These are phyloP conservation scores for Kluyveromyces sp. DNA, from an alignment of 1,139 yeast genomes.

Conservation along the genomic window DNA sequence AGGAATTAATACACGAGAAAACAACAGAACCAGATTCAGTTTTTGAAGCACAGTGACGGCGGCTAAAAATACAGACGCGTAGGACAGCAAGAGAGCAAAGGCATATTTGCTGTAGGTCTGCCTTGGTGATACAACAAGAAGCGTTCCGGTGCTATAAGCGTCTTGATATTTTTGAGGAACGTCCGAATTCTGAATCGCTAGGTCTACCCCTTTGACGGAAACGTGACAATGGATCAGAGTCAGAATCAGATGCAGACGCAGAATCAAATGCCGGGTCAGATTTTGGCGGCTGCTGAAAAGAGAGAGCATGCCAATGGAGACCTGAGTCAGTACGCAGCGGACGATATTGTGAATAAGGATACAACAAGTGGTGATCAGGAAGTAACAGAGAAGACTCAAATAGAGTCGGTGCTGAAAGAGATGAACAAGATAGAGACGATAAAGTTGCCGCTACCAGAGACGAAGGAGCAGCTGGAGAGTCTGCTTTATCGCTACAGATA, in stretches of 20 bases:
- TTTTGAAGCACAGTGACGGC: constrained; percentile 4
- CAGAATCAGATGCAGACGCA: not conserved
- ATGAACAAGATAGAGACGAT: constrained; percentile 4
- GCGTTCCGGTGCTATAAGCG: not conserved
- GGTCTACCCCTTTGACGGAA: not conserved
- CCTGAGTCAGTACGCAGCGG: not conserved
- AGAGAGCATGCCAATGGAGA: not conserved
- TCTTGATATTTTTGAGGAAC: no score
- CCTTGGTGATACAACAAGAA: not conserved
- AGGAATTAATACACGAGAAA: constrained; percentile 5
- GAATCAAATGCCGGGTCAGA: not conserved
- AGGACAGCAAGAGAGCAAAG: not conserved
- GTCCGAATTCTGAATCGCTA: not conserved
- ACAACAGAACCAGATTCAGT: not conserved
- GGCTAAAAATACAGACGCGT: constrained; percentile 6
- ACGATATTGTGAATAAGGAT: not conserved
- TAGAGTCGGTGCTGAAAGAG: not conserved
- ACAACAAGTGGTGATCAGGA: not conserved
- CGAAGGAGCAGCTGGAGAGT: constrained; percentile 27
- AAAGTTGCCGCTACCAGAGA: constrained; percentile 24
- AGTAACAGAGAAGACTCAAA: not conserved
- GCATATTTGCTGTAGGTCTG: no score
- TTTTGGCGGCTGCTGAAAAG: not conserved
- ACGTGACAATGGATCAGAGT: not conserved
- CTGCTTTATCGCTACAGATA: constrained; percentile 29